Evolutionary conservation across 306 rosid species (phyloP), one percentile per base, ranked within the genome.

Genomic region (Acmispon strigosus): DNA sequence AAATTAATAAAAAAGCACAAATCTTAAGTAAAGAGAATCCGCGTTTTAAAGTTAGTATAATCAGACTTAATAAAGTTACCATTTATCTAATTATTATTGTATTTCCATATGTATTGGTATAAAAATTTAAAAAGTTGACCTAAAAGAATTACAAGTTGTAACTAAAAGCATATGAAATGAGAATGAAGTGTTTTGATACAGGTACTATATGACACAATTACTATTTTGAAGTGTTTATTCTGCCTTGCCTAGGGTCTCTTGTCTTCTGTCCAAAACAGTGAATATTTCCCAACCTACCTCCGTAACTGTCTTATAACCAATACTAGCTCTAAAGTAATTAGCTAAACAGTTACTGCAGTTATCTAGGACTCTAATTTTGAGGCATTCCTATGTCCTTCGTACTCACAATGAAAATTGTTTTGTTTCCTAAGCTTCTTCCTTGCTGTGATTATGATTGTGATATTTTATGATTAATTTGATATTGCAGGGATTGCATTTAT

Each of bases 401-500:
- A 14, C 32, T 10, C 36, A 45, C 74, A 41, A 51, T 68, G 56
- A 47, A 43, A 36, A 18, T 61, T 69, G 13, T 49, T 12, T 49
- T 42, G 45, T 68, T 59, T 58, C 69, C 75, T 70, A 69, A 42
- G 56, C 65, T 29, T 77, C n/a, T 24, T 48, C 75, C 55, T 73
- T 77, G 32, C 76, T 51, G 67, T 79, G 75, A 84, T 70, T 54
- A 73, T 82, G 76, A 86, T 69, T 57, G 71, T 73, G 61, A 77
- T 66, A 39, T 73, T 32, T 74, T 63, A 60, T 45, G 48, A 51
- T 71, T 42, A 13, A 57, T 52, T 82, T 77, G 62, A 69, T 74
- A 48, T 52, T 81, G 81, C 92, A 93, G 98, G 94, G 84, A 83
- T 62, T 83, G 52, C 77, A 60, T 82, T 77, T 85, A 81, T 79